Base-by-base conservation (phyloP, 2,329 filamentous ascomycete species). In the Verticillium tricorpus region DNA sequence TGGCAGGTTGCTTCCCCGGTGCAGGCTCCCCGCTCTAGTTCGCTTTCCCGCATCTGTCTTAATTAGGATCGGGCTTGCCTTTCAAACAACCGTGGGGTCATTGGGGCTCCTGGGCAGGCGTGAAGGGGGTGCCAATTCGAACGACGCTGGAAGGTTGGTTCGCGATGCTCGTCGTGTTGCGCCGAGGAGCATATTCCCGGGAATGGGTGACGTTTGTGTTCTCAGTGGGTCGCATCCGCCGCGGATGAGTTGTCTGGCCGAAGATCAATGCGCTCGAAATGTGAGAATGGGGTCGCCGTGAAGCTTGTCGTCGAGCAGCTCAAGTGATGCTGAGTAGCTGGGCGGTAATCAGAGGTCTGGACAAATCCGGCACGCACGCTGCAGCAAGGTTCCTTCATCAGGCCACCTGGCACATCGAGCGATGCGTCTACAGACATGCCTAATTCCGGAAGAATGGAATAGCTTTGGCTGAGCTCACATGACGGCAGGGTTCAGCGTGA, bases 391-490 rank as follows among this genome's bases (percentile, higher is more conserved):
- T 52, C n/a, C 19, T 52, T 22, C 19, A n/a, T 52, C 45, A 52
- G 45, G 19, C 45, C 45, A 52, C 19, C 45, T 22, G n/a, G 45
- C 19, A 25, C n/a, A 17, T 35, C 34, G n/a, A n/a, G 39, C 8
- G 39, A 45, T 45, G 17, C 39, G n/a, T n/a, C 14, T 8, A 3
- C 39, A 19, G 17, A 19, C 54, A 56, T n/a, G 3, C 12, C 39
- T 17, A 58, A 58, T 58, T 58, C 39, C 57, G 57, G 57, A 7
- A 58, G 57, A 58, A 58, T 58, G 25, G 17, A 32, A 34, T 19
- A 58, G 50, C 32, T 22, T 58, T 58, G 57, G 57, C 25, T 58
- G 50, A 58, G 57, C 19, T 58, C 40, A 12, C 7, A 17, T n/a
- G 57, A 31, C 19, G 39, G 2, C 15, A n/a, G 6, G 25, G 28